phyloP scores from a whole-genome alignment of 305 asterid genomes.

The Fraxinus baroniana region DNA sequence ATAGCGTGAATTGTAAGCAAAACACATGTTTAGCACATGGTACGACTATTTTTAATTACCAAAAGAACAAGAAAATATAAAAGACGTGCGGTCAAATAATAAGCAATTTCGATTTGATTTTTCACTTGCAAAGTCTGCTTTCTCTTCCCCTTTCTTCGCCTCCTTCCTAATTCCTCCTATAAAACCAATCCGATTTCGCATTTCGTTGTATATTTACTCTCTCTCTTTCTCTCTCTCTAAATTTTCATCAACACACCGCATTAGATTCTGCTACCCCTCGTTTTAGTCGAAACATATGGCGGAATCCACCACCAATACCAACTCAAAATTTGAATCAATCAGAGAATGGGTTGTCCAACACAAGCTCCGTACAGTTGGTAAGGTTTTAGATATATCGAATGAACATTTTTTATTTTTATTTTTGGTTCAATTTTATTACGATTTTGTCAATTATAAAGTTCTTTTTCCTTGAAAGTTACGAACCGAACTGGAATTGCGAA shows the following conservation, averaged over 20 bases:
- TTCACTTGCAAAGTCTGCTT: slow-evolving; percentile 11
- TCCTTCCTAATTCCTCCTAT: not conserved
- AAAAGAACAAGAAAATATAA: too few species aligned
- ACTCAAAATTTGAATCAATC: slow-evolving; percentile 36
- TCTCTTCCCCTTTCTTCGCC: not conserved
- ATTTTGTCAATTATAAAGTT: not conserved
- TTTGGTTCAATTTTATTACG: not conserved
- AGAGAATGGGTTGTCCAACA: slow-evolving; percentile 56
- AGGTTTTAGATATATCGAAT: not conserved
- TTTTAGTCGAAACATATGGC: slow-evolving; percentile 28
- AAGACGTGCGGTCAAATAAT: too few species aligned
- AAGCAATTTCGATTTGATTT: not conserved
- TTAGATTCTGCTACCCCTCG: not conserved
- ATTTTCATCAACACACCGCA: not conserved
- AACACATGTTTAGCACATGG: too few species aligned
- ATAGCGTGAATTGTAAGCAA: too few species aligned
- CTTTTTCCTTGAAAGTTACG: not conserved
- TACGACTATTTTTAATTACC: too few species aligned
- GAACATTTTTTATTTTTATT: not conserved
- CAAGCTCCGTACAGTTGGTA: slow-evolving; percentile 70
- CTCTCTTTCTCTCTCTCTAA: not conserved
- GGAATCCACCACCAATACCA: slow-evolving; percentile 29
- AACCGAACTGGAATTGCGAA: not conserved
- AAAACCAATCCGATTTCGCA: not conserved
- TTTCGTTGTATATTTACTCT: not conserved